Evolutionary conservation across 2,329 filamentous ascomycete species (phyloP), one percentile per base, ranked within the genome.

Genomic region (Remersonia thermophila): DNA sequence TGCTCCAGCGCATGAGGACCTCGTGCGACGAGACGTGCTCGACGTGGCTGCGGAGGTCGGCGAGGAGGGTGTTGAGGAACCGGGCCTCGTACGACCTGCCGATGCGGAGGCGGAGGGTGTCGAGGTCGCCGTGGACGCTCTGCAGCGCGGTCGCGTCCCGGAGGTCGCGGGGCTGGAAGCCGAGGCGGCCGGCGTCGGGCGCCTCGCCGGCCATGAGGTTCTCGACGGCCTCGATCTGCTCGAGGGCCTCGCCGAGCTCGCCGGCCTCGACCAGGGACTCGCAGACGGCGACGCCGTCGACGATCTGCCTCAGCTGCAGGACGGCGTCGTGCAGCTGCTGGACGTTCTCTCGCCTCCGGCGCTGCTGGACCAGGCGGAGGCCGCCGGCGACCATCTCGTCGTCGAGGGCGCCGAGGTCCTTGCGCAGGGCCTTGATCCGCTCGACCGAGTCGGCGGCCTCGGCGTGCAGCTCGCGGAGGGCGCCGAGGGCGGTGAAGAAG

Each of bases 401-500:
- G 53, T 98, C 91, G 5, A 98, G 67, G 27, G 75, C 76, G 40
- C 78, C 69, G 0, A 98, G 63, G 51, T 96, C 89, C 48, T 77
- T 73, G 39, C 91, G 71, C 28, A 98, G 56, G 0, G 71, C 68
- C 52, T 86, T 85, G 40, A 98, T 98, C 42, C 83, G 77, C 7
- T 80, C 69, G 2, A 98, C 87, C 2, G 89, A 96, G 39, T 93
- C 83, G 9, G 86, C 81, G 6, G 91, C 87, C 57, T 98, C 91
- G 0, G 80, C 80, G 55, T 98, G 89, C 9, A 98, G 65, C 54
- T 95, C 85, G 46, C 85, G 81, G 25, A 98, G 64, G 1, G 87
- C 93, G 1, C 91, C 89, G 1, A 98, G 65, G 0, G 91, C 91
- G 0, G 86, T 87, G 52, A 98, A 98, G 58, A 98, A 98, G 0